These are phyloP conservation scores for Eucalyptus decipiens DNA, from an alignment of 345 rosid genomes.

Conservation along the genomic window DNA sequence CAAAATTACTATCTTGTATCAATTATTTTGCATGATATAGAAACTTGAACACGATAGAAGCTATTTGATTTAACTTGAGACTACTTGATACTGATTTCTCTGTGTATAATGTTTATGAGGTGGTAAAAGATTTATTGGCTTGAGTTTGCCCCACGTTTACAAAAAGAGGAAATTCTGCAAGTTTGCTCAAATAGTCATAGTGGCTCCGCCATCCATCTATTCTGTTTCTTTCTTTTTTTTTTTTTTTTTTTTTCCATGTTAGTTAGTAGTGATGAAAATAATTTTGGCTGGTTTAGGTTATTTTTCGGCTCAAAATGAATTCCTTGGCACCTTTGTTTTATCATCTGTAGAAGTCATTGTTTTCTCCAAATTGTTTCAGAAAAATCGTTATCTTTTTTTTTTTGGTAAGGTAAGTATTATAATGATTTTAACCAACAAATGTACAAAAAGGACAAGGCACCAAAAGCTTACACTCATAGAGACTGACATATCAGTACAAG, in stretches of 20 bases:
- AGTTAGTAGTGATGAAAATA: neutral
- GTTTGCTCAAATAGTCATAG: neutral
- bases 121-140: neutral
- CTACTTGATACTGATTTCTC: neutral
- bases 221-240: neutral
- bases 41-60: neutral
- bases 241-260: neutral
- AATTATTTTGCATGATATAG: neutral
- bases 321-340: neutral
- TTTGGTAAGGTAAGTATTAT: no score
- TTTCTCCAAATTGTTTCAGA: neutral
- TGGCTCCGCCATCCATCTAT: neutral
- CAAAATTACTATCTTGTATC: neutral
- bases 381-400: neutral
- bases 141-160: neutral
- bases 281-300: neutral
- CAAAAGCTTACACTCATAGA: no score
- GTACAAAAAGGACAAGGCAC: no score
- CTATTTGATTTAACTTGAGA: neutral
- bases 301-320: neutral
- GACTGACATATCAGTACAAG: no score
- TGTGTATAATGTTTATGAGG: neutral
- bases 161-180: neutral
- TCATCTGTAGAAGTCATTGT: neutral
- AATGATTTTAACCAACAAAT: no score